These are phyloP conservation scores for Thielaviopsis musarum DNA, from an alignment of 2,329 filamentous ascomycete genomes.

Conservation along the genomic window DNA sequence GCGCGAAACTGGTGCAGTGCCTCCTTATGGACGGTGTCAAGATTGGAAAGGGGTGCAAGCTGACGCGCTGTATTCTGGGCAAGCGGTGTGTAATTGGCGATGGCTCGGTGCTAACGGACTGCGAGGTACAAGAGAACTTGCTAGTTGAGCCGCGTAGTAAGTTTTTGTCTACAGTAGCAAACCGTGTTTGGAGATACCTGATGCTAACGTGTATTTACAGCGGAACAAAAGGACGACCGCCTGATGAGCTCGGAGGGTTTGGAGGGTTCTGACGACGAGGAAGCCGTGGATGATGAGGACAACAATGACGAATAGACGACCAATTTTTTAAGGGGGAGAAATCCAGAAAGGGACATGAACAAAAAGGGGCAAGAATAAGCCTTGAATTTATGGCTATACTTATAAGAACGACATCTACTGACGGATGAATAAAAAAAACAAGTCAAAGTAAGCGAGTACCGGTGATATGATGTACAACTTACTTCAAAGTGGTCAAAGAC, in stretches of 20 bases:
- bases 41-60: constrained; percentile 65
- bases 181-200: not conserved
- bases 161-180: constrained; percentile 18
- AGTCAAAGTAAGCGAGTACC: not conserved
- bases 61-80: constrained; percentile 79
- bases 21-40: constrained; percentile 84
- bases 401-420: not conserved
- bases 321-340: not conserved
- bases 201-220: constrained; percentile 21
- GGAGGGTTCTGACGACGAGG: constrained; percentile 44
- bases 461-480: not conserved
- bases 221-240: constrained; percentile 50
- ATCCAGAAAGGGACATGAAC: not conserved
- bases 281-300: constrained; percentile 22
- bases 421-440: not conserved
- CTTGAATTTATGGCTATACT: not conserved
- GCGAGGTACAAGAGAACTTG: constrained; percentile 81
- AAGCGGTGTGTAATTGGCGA: constrained; percentile 70
- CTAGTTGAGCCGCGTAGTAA: constrained; percentile 64
- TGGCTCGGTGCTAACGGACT: constrained; percentile 64
- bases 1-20: constrained; percentile 75
- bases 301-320: not conserved
- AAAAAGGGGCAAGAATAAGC: not conserved
- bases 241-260: constrained; percentile 51
- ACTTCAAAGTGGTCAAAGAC: not conserved